phyloP scores from a whole-genome alignment of 805 yeast species.

The Barnettozyma sp. region DNA sequence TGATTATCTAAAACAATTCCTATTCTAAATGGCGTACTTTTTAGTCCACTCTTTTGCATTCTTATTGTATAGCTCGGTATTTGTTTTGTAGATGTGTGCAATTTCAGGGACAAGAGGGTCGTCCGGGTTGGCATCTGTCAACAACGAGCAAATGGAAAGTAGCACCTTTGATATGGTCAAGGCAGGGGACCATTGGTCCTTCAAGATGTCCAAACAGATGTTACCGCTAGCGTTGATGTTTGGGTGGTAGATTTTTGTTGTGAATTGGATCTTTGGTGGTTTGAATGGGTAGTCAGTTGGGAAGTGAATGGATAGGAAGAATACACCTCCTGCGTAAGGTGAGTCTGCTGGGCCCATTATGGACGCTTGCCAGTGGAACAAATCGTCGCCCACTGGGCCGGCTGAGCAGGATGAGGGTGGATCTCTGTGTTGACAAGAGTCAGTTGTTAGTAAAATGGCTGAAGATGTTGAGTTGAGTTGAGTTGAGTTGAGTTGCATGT shows the following conservation, averaged over 20 bases:
- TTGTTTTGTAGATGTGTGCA: constrained; percentile 93
- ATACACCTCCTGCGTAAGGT: constrained; percentile 85
- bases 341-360: constrained; percentile 99
- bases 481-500: too few species aligned
- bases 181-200: constrained; percentile 99
- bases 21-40: constrained; percentile 81
- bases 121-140: constrained; percentile 98
- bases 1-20: background rate
- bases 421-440: constrained; percentile 54
- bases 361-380: constrained; percentile 99
- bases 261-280: constrained; percentile 83
- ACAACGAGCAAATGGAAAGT: constrained; percentile 87
- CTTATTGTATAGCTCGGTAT: constrained; percentile 88
- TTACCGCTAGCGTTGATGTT: constrained; percentile 88
- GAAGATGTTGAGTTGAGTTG: too few species aligned
- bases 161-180: constrained; percentile 92
- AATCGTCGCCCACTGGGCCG: constrained; percentile 96
- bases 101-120: constrained; percentile 99
- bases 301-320: constrained; percentile 92
- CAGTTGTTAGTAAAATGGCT: too few species aligned
- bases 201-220: constrained; percentile 87
- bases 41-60: constrained; percentile 98
- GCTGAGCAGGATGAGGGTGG: constrained; percentile 99
- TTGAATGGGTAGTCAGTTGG: constrained; percentile 99
- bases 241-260: constrained; percentile 80